phyloP scores from a whole-genome alignment of 2,329 filamentous ascomycete genomes.

The Monilinia polystroma region DNA sequence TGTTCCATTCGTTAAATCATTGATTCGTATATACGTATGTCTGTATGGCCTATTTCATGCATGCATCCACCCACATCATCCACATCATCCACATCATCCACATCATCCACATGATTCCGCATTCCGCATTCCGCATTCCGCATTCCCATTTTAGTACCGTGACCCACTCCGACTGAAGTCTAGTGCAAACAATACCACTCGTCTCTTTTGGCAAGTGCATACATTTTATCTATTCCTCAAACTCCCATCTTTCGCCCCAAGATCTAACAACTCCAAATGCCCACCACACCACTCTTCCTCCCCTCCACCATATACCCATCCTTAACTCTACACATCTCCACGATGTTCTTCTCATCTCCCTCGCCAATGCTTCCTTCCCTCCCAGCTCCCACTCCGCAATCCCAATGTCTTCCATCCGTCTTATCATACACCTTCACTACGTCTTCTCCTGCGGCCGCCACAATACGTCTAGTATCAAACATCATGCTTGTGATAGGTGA shows the following conservation, averaged over 20 bases:
- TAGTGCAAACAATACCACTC: not conserved
- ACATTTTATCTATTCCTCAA: not conserved
- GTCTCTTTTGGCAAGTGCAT: not conserved
- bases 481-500: slow-evolving; percentile 92
- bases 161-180: not conserved
- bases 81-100: too few relatives aligned
- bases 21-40: not conserved
- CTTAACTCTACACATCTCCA: slow-evolving; percentile 85
- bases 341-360: slow-evolving; percentile 60
- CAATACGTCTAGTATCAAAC: slow-evolving; percentile 89
- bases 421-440: slow-evolving; percentile 99
- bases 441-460: slow-evolving; percentile 83
- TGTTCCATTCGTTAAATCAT: not conserved
- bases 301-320: slow-evolving; percentile 95
- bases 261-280: slow-evolving; percentile 77
- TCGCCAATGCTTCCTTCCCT: slow-evolving; percentile 47
- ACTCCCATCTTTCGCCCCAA: not conserved
- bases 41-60: not conserved
- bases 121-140: not conserved
- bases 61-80: not conserved
- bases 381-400: slow-evolving; percentile 80
- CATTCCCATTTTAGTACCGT: not conserved
- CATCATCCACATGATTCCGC: too few relatives aligned
- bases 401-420: slow-evolving; percentile 92
- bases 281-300: slow-evolving; percentile 80